Evolutionary conservation across 352 stramenopile genomes (phyloP).

Genomic region (Phytophthora capsici): DNA sequence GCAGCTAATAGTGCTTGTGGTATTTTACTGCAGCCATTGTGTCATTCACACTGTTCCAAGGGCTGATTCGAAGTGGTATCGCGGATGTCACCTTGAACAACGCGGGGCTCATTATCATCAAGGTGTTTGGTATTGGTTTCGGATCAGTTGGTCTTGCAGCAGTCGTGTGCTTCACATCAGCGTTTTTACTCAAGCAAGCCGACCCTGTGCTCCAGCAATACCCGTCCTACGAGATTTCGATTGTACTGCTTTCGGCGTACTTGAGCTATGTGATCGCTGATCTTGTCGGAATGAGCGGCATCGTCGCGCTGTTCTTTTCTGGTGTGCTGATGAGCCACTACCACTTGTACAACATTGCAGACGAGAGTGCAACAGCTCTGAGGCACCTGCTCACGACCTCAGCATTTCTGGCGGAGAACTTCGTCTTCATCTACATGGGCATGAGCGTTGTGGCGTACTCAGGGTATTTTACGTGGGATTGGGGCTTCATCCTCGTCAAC

Average conservation of each 20-base stretch:
- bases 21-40: conserved; percentile 67
- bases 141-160: conserved; percentile 79
- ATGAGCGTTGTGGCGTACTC: conserved; percentile 86
- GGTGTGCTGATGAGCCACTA: conserved; percentile 91
- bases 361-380: conserved; percentile 80
- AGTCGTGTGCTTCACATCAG: conserved; percentile 76
- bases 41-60: conserved; percentile 83
- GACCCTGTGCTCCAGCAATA: conserved; percentile 77
- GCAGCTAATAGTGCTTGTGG: conserved; percentile 3
- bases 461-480: conserved; percentile 85
- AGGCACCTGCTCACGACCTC: conserved; percentile 79
- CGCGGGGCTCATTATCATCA: conserved; percentile 76
- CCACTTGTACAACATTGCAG: conserved; percentile 82
- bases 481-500: conserved; percentile 81
- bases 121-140: conserved; percentile 86
- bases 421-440: conserved; percentile 89
- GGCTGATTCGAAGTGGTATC: conserved; percentile 76
- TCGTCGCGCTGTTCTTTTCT: conserved; percentile 95
- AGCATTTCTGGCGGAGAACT: conserved; percentile 88
- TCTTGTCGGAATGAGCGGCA: conserved; percentile 85
- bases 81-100: conserved; percentile 77
- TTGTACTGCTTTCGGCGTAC: conserved; percentile 83
- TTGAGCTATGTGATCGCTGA: conserved; percentile 85
- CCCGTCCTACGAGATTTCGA: conserved; percentile 89
- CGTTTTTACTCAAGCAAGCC: conserved; percentile 83